Evolutionary conservation across 1,284 basidiomycete species (phyloP).

Genomic region (Trichosporon coremiiforme): DNA sequence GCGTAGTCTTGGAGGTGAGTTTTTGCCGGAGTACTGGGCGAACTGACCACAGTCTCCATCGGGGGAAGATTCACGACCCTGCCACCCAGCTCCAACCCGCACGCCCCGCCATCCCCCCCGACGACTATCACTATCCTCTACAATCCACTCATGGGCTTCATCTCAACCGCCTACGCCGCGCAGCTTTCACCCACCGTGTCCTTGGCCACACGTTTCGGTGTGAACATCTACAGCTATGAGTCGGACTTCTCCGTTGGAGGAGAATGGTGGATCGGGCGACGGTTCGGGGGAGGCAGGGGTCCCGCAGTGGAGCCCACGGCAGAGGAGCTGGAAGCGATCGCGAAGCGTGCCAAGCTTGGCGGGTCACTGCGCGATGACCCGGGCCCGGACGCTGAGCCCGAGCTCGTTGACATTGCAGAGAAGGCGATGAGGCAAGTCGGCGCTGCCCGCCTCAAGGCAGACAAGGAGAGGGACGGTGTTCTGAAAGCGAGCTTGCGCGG

Average conservation of each 20-base stretch:
- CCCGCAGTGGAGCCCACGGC: constrained; percentile 27
- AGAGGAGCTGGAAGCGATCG: constrained; percentile 22
- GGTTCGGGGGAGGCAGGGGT: constrained; percentile 24
- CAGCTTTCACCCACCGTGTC: constrained; percentile 83
- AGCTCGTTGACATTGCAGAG: constrained; percentile 22
- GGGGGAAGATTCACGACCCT: constrained; percentile 78
- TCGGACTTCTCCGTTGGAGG: constrained; percentile 94
- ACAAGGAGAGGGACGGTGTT: constrained; percentile 64
- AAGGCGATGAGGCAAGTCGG: constrained; percentile 9
- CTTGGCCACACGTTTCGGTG: constrained; percentile 87
- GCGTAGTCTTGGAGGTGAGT: constrained; percentile 83
- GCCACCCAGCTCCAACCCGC: constrained; percentile 48
- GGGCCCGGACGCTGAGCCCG: constrained; percentile 18
- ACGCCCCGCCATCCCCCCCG: constrained; percentile 68
- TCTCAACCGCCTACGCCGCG: constrained; percentile 88
- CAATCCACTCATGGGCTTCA: constrained; percentile 94
- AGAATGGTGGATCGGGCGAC: constrained; percentile 81
- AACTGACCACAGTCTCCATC: constrained; percentile 70
- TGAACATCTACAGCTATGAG: constrained; percentile 96
- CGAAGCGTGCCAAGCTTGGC: constrained; percentile 25
- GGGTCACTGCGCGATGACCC: constrained; percentile 28
- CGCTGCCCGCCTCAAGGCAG: neutral
- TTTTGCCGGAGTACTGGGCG: neutral
- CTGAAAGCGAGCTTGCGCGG: constrained; percentile 87
- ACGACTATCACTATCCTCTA: constrained; percentile 92